Base-by-base conservation (phyloP, 352 stramenopile genomes). In the Poterioochromonas sp. region DNA sequence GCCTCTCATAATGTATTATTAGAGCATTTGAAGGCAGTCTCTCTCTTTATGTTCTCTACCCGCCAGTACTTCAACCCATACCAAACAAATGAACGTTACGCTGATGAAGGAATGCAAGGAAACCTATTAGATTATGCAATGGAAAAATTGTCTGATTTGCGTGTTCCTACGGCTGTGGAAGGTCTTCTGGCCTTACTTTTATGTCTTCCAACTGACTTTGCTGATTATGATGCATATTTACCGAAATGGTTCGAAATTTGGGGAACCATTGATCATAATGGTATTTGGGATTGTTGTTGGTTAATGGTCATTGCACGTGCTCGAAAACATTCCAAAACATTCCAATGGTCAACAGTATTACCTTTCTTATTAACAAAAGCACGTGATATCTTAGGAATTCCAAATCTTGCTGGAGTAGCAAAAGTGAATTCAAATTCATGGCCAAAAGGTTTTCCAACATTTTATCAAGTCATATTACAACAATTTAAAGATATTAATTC, bases 241-340 rank as follows among this genome's bases (percentile, higher is more conserved):
- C 87, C 86, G 0, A 1, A 81, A 26, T 91, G 86, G 86, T 84
- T 88, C 70, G 80, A 89, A 29, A 77, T 82, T 73, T 90, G 86
- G 87, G 82, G 79, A 0, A 88, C 84, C 58, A 82, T 89, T 49
- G 84, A 90, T 84, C 82, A 87, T 34, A 90, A 86, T 83, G 85
- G 83, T 0, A 83, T 88, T 68, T 87, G 81, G 70, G 87, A 91
- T 74, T 88, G 83, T 80, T 78, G 88, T 20, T 91, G 87, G 87
- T 82, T 91, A 51, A 81, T 83, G n/a, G 73, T 91, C 32, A 86
- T 91, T 79, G 84, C 82, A 73, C 62, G 86, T 41, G 84, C 85
- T 8, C 79, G 86, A 11, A 91, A 91, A 71, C 81, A 87, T 78
- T 40, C 85, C 18, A 60, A 78, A 39, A 11, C 20, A 63, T n/a